Evolutionary conservation across 2,329 filamentous ascomycete species (phyloP), one percentile per base, ranked within the genome.

Genomic region (Ophidiomyces ophidiicola): DNA sequence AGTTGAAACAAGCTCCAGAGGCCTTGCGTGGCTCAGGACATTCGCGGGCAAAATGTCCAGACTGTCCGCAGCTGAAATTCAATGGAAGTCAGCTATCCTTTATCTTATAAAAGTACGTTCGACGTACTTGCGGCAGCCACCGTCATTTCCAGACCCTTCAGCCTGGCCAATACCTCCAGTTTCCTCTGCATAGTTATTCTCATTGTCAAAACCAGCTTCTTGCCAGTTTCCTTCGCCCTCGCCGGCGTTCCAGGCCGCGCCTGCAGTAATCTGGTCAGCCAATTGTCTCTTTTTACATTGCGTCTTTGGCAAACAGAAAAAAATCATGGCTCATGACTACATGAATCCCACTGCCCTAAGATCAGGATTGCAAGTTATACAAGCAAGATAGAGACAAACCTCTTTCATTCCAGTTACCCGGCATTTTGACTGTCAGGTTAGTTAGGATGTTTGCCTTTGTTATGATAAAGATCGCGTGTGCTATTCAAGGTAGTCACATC

Each of bases 1-100:
- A 66, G 43, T 68, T 68, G 55, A 64, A 67, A 49, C 64, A 68
- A 12, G 53, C 57, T 36, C 56, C 58, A 12, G 34, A 32, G n/a
- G 46, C 50, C 49, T 62, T 60, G 28, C 52, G 56, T 45, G 57
- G 58, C 32, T 64, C 59, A 2, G 64, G 57, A 40, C 66, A 69
- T 11, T 68, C 61, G 12, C 59, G 58, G 24, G 56, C 54, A 41
- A 61, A 62, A 44, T 64, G 60, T 21, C 53, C 57, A 33, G 51
- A 44, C 11, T 48, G 46, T 39, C 59, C 58, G 43, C 60, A 64
- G 41, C 45, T 41, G 24, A 50, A 39, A 36, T 23, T n/a, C 8
- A 8, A 3, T 23, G 8, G 29, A 34, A 10, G 18, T 33, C 30
- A 25, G 36, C 14, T 28, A 7, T 14, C 20, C 26, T 20, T 7